A percentile compares a stretch with the other conserved stretches of the same genome.
These are phyloP conservation scores for Linnemannia exigua DNA, from an alignment of 192 early-diverging fungal genomes.

Conservation along the genomic window DNA sequence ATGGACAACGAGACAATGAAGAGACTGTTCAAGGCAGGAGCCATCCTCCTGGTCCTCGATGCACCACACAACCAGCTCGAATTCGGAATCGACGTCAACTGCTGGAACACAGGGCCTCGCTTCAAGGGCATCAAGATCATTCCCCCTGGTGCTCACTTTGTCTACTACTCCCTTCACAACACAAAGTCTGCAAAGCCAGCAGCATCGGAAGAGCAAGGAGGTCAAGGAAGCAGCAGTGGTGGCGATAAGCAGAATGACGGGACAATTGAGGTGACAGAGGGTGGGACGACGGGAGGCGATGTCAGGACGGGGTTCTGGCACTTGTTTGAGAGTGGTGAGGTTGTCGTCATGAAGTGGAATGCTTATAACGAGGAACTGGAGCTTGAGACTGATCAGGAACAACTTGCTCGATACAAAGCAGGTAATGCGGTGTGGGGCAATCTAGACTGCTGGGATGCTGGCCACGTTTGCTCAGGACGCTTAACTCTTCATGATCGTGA, in stretches of 20 bases:
- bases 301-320: conserved; percentile 31
- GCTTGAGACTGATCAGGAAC: conserved; percentile 68
- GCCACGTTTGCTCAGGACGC: not conserved
- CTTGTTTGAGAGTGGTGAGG: conserved; percentile 63
- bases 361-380: conserved; percentile 75
- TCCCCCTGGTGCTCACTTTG: conserved; percentile 94
- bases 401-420: conserved; percentile 70
- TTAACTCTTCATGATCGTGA: not conserved
- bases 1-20: conserved; percentile 92
- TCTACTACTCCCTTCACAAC: conserved; percentile 77
- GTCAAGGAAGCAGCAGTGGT: not conserved
- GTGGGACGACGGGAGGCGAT: conserved; percentile 34
- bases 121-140: conserved; percentile 96
- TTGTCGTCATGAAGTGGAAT: conserved; percentile 89
- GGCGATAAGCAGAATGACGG: not conserved
- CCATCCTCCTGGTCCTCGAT: conserved; percentile 84
- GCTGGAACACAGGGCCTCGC: conserved; percentile 90
- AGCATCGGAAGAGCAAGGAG: not conserved
- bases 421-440: too few species aligned
- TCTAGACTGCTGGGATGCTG: too few species aligned
- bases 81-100: conserved; percentile 93
- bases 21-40: conserved; percentile 81
- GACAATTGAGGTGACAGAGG: conserved; percentile 33
- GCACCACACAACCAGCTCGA: conserved; percentile 75
- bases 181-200: conserved; percentile 59